Evolutionary conservation across 345 rosid genomes (phyloP).

Genomic region (Moringa oleifera): DNA sequence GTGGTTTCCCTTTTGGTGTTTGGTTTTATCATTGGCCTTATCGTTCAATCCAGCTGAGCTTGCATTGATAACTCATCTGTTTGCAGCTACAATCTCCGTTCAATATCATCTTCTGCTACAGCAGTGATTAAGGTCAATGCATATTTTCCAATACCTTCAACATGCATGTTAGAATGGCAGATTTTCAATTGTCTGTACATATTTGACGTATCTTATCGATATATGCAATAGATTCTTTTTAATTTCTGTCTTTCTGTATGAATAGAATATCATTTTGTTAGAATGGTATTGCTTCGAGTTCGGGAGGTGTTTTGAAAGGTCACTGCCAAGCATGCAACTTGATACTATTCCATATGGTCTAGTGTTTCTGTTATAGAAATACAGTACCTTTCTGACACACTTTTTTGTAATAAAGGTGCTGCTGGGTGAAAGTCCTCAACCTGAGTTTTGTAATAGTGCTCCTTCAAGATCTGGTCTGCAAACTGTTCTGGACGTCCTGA

Average conservation of each 20-base stretch:
- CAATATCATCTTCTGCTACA: conserved; percentile 93
- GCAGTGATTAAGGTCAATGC: conserved; percentile 80
- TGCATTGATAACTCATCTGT: background rate
- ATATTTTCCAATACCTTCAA: conserved; percentile 6
- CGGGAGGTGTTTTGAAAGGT: no score
- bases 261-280: no score
- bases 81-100: conserved; percentile 93
- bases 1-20: conserved; percentile 18
- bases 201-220: no score
- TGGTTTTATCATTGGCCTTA: conserved; percentile 5
- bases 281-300: no score
- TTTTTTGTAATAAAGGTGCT: conserved; percentile 43
- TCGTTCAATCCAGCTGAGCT: conserved; percentile 2
- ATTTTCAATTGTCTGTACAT: conserved; percentile 2
- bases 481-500: conserved; percentile 75
- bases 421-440: conserved; percentile 57
- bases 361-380: background rate
- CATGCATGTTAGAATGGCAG: background rate
- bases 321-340: background rate
- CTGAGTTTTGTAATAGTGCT: conserved; percentile 25
- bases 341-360: background rate
- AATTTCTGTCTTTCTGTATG: no score
- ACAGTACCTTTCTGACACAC: background rate
- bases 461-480: conserved; percentile 71
- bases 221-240: no score